Conservation (phyloP, 2,329 filamentous ascomycete species). For the Trichoderma citrinoviride region DNA sequence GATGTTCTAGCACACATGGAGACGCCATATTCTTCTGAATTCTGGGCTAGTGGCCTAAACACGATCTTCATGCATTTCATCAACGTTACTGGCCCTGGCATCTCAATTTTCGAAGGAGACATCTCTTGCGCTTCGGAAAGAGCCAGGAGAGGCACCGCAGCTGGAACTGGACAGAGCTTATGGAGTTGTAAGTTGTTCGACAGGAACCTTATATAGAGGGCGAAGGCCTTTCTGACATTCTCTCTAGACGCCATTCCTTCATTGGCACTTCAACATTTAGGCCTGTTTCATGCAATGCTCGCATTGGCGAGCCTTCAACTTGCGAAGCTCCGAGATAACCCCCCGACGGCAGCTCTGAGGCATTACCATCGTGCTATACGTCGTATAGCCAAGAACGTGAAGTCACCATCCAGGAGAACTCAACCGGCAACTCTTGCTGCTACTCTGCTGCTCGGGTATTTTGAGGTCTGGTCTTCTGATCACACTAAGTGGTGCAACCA, state of each 20-base stretch:
- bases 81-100: constrained; percentile 77
- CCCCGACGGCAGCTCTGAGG: constrained; percentile 77
- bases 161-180: constrained; percentile 61
- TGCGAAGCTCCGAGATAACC: constrained; percentile 71
- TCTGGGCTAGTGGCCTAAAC: constrained; percentile 77
- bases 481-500: constrained; percentile 96
- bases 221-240: background rate
- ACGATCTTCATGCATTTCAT: constrained; percentile 90
- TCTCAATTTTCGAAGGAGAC: constrained; percentile 85
- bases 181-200: constrained; percentile 57
- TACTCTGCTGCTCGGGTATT: constrained; percentile 81
- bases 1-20: constrained; percentile 65
- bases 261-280: constrained; percentile 79
- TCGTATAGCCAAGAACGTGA: constrained; percentile 72
- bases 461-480: constrained; percentile 92
- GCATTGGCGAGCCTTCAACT: constrained; percentile 86
- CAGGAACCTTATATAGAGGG: background rate
- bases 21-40: constrained; percentile 63
- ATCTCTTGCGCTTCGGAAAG: constrained; percentile 65
- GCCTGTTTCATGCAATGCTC: constrained; percentile 84
- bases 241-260: constrained; percentile 70
- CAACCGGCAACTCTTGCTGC: constrained; percentile 84
- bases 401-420: constrained; percentile 63
- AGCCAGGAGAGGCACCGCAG: constrained; percentile 56
- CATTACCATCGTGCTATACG: constrained; percentile 88